These are phyloP conservation scores for Capsella bursapastoris DNA, from an alignment of 345 rosid genomes.

Conservation along the genomic window DNA sequence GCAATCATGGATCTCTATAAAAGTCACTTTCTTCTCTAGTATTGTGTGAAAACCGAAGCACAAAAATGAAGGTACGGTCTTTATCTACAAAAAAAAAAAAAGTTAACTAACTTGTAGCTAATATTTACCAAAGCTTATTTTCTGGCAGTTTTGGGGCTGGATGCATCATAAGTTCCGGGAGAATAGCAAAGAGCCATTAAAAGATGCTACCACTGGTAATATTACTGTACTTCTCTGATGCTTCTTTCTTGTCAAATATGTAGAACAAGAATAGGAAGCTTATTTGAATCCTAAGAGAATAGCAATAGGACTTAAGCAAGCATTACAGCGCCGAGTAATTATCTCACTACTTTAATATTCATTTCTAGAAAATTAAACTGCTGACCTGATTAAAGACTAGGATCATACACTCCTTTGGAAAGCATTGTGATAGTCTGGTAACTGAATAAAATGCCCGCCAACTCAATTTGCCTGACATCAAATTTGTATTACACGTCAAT, in stretches of 20 bases:
- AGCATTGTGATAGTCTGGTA: constrained; percentile 20
- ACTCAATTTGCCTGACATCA: constrained; percentile 22
- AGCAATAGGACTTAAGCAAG: constrained; percentile 34
- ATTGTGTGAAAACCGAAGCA: constrained; percentile 46
- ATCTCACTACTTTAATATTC: constrained; percentile 28
- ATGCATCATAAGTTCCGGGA: constrained; percentile 65
- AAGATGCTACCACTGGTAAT: constrained; percentile 70
- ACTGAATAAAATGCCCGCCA: background rate
- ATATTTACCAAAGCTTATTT: constrained; percentile 43
- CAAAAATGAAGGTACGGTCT: constrained; percentile 72
- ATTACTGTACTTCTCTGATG: constrained; percentile 35
- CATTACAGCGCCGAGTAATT: background rate
- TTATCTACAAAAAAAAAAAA: constrained; percentile 22
- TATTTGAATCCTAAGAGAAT: constrained; percentile 14
- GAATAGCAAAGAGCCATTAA: constrained; percentile 57
- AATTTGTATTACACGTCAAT: background rate
- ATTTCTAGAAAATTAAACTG: constrained; percentile 11
- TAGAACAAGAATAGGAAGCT: constrained; percentile 22
- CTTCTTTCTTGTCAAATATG: constrained; percentile 28
- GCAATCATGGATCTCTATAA: constrained; percentile 45
- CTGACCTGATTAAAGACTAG: constrained; percentile 34
- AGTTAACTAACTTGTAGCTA: constrained; percentile 36
- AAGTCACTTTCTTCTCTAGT: constrained; percentile 44
- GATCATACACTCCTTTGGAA: constrained; percentile 33
- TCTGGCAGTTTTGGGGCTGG: constrained; percentile 84